Evolutionary conservation across 2,329 filamentous ascomycete species (phyloP), one percentile per base, ranked within the genome.

Genomic region (Colletotrichum acutatum): DNA sequence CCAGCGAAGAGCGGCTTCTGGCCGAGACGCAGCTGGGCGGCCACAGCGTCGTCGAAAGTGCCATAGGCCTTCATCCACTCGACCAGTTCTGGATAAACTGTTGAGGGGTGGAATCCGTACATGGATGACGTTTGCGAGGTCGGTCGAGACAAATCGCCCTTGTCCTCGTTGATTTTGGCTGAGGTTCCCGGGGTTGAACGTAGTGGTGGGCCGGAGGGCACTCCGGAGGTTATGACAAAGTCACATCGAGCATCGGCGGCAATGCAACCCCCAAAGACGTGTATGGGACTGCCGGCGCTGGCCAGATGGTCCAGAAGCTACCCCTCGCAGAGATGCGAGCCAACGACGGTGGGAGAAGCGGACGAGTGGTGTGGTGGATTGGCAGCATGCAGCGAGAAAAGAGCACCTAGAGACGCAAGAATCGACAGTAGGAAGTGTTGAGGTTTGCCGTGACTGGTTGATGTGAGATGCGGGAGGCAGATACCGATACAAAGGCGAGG

Each of bases 371-470:
- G 56, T 70, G 70, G 34, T 37, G 32, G 24, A 22, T 46, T 49
- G 32, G 28, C 46, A 26, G 26, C 53, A 56, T 68, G 69, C 69
- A 72, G 65, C 66, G 66, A 72, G 70, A 32, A 72, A 72, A 72
- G 37, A 46, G 62, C 32, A 58, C 22, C 53, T 57, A 32, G 37
- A 14, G 24, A 22, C 26, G 28, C 37, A 37, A 52, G n/a, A 37
- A 46, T n/a, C 22, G 58, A 24, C 30, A 46, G 53, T n/a, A 14
- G 30, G 11, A 26, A 52, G 56, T 69, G 59, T 56, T 68, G 69
- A 59, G 58, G 28, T 42, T 14, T 19, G 58, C 30, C 57, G 49
- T 28, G n/a, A 28, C 34, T 30, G 54, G 37, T 12, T 34, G 30
- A 32, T 19, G 16, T 34, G 30, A 32, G 34, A 26, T 70, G 62